Percentiles rank a stretch among this genome's conserved stretches.
Conservation (phyloP, 164 flowering plant genomes). For the Saururus chinensis region DNA sequence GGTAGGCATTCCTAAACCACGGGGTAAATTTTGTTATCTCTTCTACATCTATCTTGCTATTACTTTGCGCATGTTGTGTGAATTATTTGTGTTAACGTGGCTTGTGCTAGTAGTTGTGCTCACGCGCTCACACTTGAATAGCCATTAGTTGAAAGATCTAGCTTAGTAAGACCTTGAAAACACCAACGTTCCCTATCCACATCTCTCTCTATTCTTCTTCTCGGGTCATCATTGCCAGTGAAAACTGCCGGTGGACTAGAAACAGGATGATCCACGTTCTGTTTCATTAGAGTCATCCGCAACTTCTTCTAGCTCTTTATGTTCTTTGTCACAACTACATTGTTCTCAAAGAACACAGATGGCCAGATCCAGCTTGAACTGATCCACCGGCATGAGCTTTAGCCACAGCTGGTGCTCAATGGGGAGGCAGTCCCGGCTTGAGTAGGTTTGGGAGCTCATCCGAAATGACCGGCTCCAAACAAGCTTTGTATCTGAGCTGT, state of each 20-base stretch:
- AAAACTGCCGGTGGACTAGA: not conserved
- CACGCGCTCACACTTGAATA: too few relatives aligned
- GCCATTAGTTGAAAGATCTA: too few relatives aligned
- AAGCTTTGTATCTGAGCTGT: not conserved
- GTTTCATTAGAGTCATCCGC: not conserved
- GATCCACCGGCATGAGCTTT: constrained; percentile 8
- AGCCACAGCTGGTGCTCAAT: not conserved
- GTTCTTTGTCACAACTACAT: constrained; percentile 5
- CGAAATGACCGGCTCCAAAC: not conserved
- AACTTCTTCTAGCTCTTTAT: constrained; percentile 6
- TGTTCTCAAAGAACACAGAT: not conserved
- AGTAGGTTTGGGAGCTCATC: constrained; percentile 3
- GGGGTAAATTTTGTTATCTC: too few relatives aligned
- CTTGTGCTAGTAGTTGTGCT: too few relatives aligned
- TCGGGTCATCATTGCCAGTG: not conserved
- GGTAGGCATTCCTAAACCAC: too few relatives aligned
- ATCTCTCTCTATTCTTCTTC: not conserved
- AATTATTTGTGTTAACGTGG: too few relatives aligned
- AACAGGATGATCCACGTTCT: not conserved
- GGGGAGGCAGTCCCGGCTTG: not conserved
- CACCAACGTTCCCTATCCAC: too few relatives aligned
- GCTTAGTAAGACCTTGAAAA: too few relatives aligned
- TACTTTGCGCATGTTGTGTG: too few relatives aligned
- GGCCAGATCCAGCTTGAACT: constrained; percentile 8
- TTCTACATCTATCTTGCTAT: too few relatives aligned